Conservation (phyloP, 2,329 filamentous ascomycete species). For the Rutstroemia sp. region DNA sequence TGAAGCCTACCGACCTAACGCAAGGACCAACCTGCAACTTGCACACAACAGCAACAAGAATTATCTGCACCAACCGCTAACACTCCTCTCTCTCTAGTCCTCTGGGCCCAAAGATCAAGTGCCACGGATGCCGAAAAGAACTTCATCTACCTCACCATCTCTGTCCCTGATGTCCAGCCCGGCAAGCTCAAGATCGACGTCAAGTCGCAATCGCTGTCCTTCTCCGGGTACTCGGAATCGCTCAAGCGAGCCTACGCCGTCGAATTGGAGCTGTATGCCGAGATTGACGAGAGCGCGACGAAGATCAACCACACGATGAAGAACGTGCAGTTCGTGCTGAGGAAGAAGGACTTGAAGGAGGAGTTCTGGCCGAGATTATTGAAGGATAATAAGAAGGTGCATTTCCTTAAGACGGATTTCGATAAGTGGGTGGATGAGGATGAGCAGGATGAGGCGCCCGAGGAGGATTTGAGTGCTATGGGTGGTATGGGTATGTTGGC, state of each 20-base stretch:
- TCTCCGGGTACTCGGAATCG: conserved; percentile 73
- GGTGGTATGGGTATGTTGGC: conserved; percentile 49
- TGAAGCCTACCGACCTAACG: background rate
- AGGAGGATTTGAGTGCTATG: conserved; percentile 64
- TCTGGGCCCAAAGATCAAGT: conserved; percentile 96
- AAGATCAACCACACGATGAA: conserved; percentile 84
- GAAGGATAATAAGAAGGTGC: conserved; percentile 81
- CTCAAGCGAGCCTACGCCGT: conserved; percentile 85
- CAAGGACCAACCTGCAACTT: background rate
- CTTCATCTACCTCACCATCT: conserved; percentile 89
- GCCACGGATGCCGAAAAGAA: conserved; percentile 75
- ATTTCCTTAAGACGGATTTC: conserved; percentile 98
- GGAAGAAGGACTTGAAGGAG: conserved; percentile 93
- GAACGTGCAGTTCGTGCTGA: conserved; percentile 82
- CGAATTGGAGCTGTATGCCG: conserved; percentile 78
- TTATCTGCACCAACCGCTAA: background rate
- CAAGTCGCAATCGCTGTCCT: conserved; percentile 67
- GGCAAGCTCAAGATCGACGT: conserved; percentile 75
- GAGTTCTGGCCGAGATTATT: conserved; percentile 95
- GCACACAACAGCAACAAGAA: background rate
- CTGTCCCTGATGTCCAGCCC: conserved; percentile 74
- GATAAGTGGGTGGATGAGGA: conserved; percentile 61
- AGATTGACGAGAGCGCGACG: conserved; percentile 80
- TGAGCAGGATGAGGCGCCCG: conserved; percentile 84
- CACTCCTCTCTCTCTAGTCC: conserved; percentile 50